phyloP scores from a whole-genome alignment of 352 stramenopile species.

The Elongisporangium senticosum region DNA sequence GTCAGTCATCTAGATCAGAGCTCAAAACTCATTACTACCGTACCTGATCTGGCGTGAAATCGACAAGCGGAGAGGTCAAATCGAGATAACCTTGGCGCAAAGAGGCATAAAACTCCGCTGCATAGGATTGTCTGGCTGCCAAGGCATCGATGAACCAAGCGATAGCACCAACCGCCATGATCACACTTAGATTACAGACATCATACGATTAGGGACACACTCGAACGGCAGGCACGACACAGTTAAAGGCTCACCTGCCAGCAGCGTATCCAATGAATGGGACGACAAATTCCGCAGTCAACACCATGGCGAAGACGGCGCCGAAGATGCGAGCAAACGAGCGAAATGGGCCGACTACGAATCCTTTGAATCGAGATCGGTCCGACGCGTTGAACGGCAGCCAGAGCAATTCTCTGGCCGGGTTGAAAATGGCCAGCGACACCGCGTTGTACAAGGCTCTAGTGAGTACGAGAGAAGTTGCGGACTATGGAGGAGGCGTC shows the following conservation, averaged over 20 bases:
- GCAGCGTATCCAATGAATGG: constrained; percentile 40
- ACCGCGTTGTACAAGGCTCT: constrained; percentile 77
- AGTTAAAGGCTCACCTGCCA: constrained; percentile 37
- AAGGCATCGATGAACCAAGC: constrained; percentile 69
- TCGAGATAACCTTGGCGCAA: constrained; percentile 80
- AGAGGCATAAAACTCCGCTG: constrained; percentile 80
- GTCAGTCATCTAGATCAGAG: constrained; percentile 1
- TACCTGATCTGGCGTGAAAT: constrained; percentile 85
- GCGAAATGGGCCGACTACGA: constrained; percentile 73
- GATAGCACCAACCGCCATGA: constrained; percentile 56
- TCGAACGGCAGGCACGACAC: neutral
- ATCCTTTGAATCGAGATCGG: constrained; percentile 71
- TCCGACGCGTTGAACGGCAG: constrained; percentile 71
- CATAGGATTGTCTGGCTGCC: constrained; percentile 76
- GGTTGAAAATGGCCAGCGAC: constrained; percentile 80
- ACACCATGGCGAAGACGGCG: constrained; percentile 60
- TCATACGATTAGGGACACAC: neutral
- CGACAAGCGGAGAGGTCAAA: constrained; percentile 66
- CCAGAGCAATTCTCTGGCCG: constrained; percentile 81
- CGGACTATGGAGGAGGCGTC: constrained; percentile 20
- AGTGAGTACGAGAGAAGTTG: constrained; percentile 52
- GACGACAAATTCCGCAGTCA: constrained; percentile 44
- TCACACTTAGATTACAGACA: constrained; percentile 22
- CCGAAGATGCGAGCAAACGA: constrained; percentile 76
- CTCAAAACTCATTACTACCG: neutral